Conservation (phyloP, 1,284 basidiomycete species). For the Wolfiporia cocos region DNA sequence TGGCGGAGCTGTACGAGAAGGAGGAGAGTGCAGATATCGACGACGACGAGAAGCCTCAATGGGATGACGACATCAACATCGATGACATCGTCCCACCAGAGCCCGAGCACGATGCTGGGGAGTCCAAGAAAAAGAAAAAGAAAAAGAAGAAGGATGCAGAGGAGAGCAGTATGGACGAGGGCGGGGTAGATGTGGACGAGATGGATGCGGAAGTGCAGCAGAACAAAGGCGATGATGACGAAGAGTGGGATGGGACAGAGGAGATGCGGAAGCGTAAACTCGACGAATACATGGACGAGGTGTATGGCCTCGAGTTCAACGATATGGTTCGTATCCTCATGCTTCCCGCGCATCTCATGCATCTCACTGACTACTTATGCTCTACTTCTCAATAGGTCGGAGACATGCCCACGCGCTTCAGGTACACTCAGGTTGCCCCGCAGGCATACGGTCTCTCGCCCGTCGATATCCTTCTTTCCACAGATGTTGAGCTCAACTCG, state of each 20-base stretch:
- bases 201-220: conserved; percentile 68
- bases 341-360: conserved; percentile 1
- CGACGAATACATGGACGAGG: conserved; percentile 86
- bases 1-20: conserved; percentile 68
- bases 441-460: conserved; percentile 74
- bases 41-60: conserved; percentile 72
- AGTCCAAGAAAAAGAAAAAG: conserved; percentile 44
- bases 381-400: conserved; percentile 54
- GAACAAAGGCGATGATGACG: conserved; percentile 39
- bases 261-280: conserved; percentile 79
- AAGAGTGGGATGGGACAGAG: conserved; percentile 81
- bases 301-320: conserved; percentile 91
- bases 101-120: conserved; percentile 43
- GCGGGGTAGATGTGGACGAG: conserved; percentile 56
- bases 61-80: conserved; percentile 88
- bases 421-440: conserved; percentile 74
- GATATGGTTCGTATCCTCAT: conserved; percentile 88
- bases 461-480: conserved; percentile 88
- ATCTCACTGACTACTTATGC: not conserved
- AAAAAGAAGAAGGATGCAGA: conserved; percentile 31
- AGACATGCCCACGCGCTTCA: conserved; percentile 89
- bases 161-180: conserved; percentile 32
- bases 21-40: conserved; percentile 36
- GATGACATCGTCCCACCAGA: conserved; percentile 52
- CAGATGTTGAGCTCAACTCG: conserved; percentile 89